phyloP scores from a whole-genome alignment of 345 rosid species.

The Aethionema arabicum region DNA sequence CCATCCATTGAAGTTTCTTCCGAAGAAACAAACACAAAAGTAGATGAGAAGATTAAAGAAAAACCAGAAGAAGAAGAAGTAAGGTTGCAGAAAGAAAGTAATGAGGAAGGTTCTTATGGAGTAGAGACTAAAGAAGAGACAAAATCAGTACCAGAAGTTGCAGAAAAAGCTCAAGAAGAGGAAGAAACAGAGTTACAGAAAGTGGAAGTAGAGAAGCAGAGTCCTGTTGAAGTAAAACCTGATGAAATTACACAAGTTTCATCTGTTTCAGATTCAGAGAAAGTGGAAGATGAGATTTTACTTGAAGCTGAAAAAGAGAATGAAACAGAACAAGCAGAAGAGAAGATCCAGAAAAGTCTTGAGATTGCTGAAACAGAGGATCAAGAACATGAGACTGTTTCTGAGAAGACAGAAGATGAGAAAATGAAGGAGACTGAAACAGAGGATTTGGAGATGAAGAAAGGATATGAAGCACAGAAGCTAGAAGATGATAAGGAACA shows the following conservation, averaged over 20 bases:
- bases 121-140: conserved; percentile 20
- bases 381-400: conserved; percentile 1
- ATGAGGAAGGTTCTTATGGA: conserved; percentile 11
- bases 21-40: conserved; percentile 26
- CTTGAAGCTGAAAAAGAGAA: background rate
- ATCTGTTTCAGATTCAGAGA: conserved; percentile 8
- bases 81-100: conserved; percentile 10
- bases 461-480: too few species aligned
- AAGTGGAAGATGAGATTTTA: background rate
- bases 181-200: conserved; percentile 15
- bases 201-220: conserved; percentile 14
- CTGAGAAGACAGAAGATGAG: conserved; percentile 1
- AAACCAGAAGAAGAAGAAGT: conserved; percentile 19
- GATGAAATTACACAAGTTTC: conserved; percentile 14
- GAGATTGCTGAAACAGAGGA: conserved; percentile 10
- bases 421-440: conserved; percentile 12
- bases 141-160: conserved; percentile 8
- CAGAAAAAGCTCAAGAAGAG: background rate
- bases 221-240: conserved; percentile 6
- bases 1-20: conserved; percentile 1
- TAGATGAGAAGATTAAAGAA: conserved; percentile 22
- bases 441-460: background rate
- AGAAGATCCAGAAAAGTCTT: conserved; percentile 8
- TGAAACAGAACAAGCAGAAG: conserved; percentile 26
- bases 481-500: conserved; percentile 10